Evolutionary conservation across 2,329 filamentous ascomycete genomes (phyloP), one percentile per base, ranked within the genome.

Genomic region (Seiridium cupressi): DNA sequence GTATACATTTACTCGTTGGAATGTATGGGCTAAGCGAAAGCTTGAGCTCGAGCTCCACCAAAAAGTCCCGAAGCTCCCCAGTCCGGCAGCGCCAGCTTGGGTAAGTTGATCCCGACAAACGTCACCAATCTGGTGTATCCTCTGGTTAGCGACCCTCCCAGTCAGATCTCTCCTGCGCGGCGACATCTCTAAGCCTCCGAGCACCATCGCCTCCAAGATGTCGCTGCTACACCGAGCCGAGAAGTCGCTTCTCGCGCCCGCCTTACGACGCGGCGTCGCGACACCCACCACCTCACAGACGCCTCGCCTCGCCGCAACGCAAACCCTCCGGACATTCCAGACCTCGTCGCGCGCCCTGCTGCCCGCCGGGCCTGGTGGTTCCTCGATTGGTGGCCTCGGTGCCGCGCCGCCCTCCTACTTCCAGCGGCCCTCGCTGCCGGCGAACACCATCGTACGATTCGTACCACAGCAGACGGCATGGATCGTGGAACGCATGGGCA

Each of bases 401-500:
- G 71, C 74, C 58, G 69, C 81, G 3, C 84, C 89, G 42, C 84
- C 89, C 6, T 88, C 90, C n/a, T 96, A 96, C 77, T 96, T 96
- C 76, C 89, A 90, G 72, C 84, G 84, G 64, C 80, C 83, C 10
- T 81, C 84, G 31, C 83, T 97, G 57, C 95, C 95, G 35, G 91
- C 93, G 67, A 99, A 99, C 78, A 99, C 95, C 3, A 82, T 99
- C 64, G 82, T 99, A 69, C 92, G 94, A 62, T 99, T 98, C 77
- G 95, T 99, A 47, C 95, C 95, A n/a, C 95, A 99, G 78, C 95
- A 99, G 81, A 98, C 94, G 69, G 95, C 95, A 75, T 99, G 95
- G 95, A 94, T 99, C 61, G 95, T 99, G 60, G 95, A 99, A 85
- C 93, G 95, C 72, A 99, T 99, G 95, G 95, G 95, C 70, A 95